Conservation (phyloP, 2,329 filamentous ascomycete genomes). For the Fusarium sp. region DNA sequence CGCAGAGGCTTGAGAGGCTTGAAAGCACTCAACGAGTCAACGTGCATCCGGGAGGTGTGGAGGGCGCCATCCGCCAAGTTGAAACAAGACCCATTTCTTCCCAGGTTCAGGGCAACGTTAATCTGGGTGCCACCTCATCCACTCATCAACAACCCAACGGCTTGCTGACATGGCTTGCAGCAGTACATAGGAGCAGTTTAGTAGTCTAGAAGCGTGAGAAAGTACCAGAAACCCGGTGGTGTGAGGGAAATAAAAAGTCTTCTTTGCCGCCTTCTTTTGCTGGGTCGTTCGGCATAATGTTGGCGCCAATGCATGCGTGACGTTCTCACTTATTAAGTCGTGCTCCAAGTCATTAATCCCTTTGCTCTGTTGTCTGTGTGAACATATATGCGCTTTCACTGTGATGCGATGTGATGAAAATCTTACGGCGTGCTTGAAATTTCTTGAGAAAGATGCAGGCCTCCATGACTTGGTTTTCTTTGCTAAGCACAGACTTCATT, state of each 20-base stretch:
- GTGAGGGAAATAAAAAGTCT: conserved; percentile 32
- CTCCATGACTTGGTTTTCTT: not conserved
- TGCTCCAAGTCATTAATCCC: not conserved
- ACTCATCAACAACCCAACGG: conserved; percentile 19
- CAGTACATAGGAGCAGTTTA: not conserved
- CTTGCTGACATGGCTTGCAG: conserved; percentile 27
- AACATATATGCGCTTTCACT: conserved; percentile 7
- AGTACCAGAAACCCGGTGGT: conserved; percentile 19
- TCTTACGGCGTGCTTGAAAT: conserved; percentile 28
- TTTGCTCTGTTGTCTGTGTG: conserved; percentile 6
- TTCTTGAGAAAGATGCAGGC: not conserved
- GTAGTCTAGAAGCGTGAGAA: not conserved
- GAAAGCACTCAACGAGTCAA: conserved; percentile 26
- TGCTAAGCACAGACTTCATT: conserved; percentile 1
- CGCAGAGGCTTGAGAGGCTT: conserved; percentile 31
- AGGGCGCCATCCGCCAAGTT: conserved; percentile 30
- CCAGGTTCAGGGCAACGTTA: conserved; percentile 24
- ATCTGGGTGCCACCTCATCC: conserved; percentile 28
- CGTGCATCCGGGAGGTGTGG: conserved; percentile 31
- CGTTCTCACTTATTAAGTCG: conserved; percentile 22
- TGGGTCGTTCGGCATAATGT: conserved; percentile 16
- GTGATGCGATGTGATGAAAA: conserved; percentile 18
- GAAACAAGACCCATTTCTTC: conserved; percentile 35
- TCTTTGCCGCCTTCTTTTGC: conserved; percentile 27
- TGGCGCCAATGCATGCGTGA: conserved; percentile 38